Evolutionary conservation across 805 yeast genomes (phyloP).

Genomic region (Candida dajiaensis): DNA sequence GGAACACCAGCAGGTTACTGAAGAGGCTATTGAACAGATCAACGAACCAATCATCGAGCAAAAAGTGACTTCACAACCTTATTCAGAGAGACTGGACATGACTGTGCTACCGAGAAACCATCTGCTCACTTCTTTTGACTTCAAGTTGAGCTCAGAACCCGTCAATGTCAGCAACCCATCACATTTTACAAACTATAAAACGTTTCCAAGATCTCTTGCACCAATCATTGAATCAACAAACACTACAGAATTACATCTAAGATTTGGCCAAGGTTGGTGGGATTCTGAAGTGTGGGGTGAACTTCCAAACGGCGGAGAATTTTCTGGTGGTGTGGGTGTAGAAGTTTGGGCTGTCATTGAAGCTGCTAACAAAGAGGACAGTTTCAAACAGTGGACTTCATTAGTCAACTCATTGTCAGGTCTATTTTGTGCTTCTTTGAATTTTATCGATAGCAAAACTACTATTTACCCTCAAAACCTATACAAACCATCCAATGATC

Average conservation of each 20-base stretch:
- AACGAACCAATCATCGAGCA: slow-evolving; percentile 1
- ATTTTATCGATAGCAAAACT: slow-evolving; percentile 73
- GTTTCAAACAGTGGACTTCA: slow-evolving; percentile 60
- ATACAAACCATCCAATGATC: slow-evolving; percentile 20
- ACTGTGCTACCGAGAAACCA: slow-evolving; percentile 72
- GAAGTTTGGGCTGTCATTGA: slow-evolving; percentile 87
- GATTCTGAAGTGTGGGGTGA: slow-evolving; percentile 84
- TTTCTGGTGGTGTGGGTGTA: slow-evolving; percentile 91
- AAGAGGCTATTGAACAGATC: background rate
- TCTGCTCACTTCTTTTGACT: slow-evolving; percentile 64
- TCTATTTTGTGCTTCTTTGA: slow-evolving; percentile 89
- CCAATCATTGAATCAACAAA: slow-evolving; percentile 64
- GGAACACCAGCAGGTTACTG: background rate
- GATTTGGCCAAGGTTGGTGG: slow-evolving; percentile 96
- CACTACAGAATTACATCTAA: slow-evolving; percentile 70
- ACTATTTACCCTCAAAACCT: slow-evolving; percentile 62
- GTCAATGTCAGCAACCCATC: slow-evolving; percentile 20
- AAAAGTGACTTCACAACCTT: slow-evolving; percentile 29
- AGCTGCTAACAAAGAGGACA: slow-evolving; percentile 48
- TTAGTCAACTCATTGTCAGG: slow-evolving; percentile 80
- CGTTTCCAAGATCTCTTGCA: slow-evolving; percentile 77
- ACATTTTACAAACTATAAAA: slow-evolving; percentile 44
- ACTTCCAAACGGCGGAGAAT: slow-evolving; percentile 64
- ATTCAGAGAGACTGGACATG: slow-evolving; percentile 54
- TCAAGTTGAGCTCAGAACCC: slow-evolving; percentile 53